These are phyloP conservation scores for Candida glucosophila DNA, from an alignment of 1,139 yeast genomes.

Conservation along the genomic window DNA sequence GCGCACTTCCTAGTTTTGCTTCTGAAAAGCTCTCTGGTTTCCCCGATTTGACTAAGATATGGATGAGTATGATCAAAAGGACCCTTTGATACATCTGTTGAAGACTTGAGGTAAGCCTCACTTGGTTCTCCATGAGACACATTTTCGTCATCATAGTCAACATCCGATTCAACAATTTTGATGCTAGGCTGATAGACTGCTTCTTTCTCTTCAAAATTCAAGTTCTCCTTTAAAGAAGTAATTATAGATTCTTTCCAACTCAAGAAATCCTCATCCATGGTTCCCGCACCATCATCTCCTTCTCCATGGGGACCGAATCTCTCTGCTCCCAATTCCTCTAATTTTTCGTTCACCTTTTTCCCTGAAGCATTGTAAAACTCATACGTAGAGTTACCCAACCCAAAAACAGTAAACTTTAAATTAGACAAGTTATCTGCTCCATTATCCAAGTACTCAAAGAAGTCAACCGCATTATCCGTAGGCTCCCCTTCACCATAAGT, in stretches of 20 bases:
- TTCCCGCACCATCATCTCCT: conserved; percentile 93
- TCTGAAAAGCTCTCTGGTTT: conserved; percentile 63
- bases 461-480: conserved; percentile 83
- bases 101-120: conserved; percentile 41
- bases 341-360: conserved; percentile 37
- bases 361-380: conserved; percentile 87
- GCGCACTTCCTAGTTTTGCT: conserved; percentile 68
- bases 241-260: conserved; percentile 82
- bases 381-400: conserved; percentile 89
- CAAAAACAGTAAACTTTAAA: conserved; percentile 68
- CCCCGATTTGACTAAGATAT: conserved; percentile 59
- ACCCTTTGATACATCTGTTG: conserved; percentile 45
- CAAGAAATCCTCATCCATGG: conserved; percentile 91
- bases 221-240: conserved; percentile 55
- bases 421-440: conserved; percentile 57
- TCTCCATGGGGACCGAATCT: conserved; percentile 68
- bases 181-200: conserved; percentile 70
- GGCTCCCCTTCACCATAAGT: conserved; percentile 99
- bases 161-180: conserved; percentile 30
- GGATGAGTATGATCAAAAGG: conserved; percentile 87
- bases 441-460: conserved; percentile 50
- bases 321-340: conserved; percentile 61
- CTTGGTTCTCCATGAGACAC: conserved; percentile 87
- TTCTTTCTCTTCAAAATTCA: conserved; percentile 69
- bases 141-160: conserved; percentile 20